Evolutionary conservation across 2,329 filamentous ascomycete genomes (phyloP).

Genomic region (Penicillium hordei): DNA sequence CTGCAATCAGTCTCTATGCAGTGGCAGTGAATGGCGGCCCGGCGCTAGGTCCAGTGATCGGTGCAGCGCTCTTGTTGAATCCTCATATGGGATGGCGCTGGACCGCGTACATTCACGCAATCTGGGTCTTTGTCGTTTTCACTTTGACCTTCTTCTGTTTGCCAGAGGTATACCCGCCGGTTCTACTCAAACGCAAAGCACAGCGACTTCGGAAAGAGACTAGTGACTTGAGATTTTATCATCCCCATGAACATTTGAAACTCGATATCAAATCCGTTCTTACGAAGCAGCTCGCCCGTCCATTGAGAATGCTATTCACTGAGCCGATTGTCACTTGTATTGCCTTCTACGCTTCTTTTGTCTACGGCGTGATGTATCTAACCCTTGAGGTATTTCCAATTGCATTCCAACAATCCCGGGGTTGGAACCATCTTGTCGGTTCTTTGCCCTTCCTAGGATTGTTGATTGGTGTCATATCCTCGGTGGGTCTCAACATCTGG

Average conservation of each 20-base stretch:
- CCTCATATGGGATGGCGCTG: constrained; percentile 47
- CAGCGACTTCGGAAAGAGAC: constrained; percentile 39
- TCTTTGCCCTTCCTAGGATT: constrained; percentile 48
- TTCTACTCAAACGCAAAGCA: constrained; percentile 44
- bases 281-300: constrained; percentile 1
- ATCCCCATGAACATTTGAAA: constrained; percentile 48
- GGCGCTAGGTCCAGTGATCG: constrained; percentile 45
- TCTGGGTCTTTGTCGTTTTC: constrained; percentile 37
- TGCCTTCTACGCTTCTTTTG: constrained; percentile 48
- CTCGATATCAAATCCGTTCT: constrained; percentile 32
- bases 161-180: constrained; percentile 43
- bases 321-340: constrained; percentile 52
- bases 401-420: constrained; percentile 44
- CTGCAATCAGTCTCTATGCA: constrained; percentile 43
- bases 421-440: constrained; percentile 40
- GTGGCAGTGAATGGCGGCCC: constrained; percentile 45
- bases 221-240: constrained; percentile 42
- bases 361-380: constrained; percentile 51
- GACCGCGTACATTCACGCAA: constrained; percentile 48
- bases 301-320: constrained; percentile 44
- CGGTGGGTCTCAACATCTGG: constrained; percentile 44
- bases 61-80: constrained; percentile 38
- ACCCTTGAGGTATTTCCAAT: constrained; percentile 51
- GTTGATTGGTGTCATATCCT: constrained; percentile 45
- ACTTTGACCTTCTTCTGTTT: constrained; percentile 32